Conservation (phyloP, 345 rosid genomes). For the Eucalyptus polyanthemos region DNA sequence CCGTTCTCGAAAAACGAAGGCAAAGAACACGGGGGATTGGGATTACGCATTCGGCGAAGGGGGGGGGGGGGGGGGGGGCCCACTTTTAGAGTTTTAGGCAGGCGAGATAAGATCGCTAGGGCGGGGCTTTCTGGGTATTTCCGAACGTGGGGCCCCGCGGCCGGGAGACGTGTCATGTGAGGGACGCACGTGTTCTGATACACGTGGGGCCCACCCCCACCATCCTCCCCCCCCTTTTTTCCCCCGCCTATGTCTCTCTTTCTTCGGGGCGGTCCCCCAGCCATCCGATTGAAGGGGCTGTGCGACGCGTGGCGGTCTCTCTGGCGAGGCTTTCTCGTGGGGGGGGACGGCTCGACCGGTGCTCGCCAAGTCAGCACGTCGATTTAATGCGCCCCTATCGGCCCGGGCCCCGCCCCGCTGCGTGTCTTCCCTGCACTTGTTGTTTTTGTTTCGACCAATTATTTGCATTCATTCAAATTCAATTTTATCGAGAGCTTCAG, state of each 20-base stretch:
- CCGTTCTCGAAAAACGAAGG: neutral
- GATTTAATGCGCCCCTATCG: neutral
- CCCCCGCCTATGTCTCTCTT: neutral
- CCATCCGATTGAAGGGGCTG: neutral
- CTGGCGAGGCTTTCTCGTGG: neutral
- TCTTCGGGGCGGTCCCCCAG: neutral
- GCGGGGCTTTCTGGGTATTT: neutral
- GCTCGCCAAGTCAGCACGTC: neutral
- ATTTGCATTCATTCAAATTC: neutral
- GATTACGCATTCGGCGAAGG: no score
- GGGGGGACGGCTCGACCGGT: neutral
- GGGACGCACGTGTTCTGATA: neutral
- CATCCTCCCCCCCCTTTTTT: fast-evolving
- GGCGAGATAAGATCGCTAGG: neutral
- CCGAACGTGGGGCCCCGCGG: neutral
- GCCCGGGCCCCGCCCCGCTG: neutral
- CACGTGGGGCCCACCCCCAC: neutral
- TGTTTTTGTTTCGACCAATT: neutral
- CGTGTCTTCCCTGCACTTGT: neutral
- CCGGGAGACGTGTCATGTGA: neutral
- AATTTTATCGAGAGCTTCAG: neutral
- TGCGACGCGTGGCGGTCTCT: neutral
- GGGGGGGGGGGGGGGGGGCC: neutral
- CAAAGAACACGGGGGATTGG: neutral
- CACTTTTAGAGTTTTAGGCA: neutral